Evolutionary conservation across 2,329 filamentous ascomycete species (phyloP), one percentile per base, ranked within the genome.

Genomic region (Hypomyces rosellus): DNA sequence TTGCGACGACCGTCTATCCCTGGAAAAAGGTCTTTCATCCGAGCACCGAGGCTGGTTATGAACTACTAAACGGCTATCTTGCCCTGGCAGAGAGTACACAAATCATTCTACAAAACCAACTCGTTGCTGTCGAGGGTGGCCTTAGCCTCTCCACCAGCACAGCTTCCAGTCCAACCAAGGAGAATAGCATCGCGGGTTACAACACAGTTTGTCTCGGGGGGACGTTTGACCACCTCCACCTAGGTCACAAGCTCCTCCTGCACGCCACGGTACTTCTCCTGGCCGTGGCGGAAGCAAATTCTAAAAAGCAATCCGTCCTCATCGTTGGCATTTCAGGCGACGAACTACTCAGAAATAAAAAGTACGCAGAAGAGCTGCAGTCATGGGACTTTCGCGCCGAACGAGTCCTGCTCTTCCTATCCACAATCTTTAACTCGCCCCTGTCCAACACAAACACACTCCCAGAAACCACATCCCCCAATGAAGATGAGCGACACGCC

Each of bases 191-290:
- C 5, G 47, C 48, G 3, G 57, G 59, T 0, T 68, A 68, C 53
- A 52, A 54, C 3, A 62, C 56, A 3, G 86, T 95, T 45, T 88
- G 86, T 47, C 81, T 97, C 12, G 93, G 92, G 30, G 93, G 93
- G 9, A 99, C 93, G 0, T 99, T 97, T 69, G 93, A 99, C 66
- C 90, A 97, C 68, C 78, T 99, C 18, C 93, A 99, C 65, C 84
- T 88, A 4, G 93, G 93, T 5, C 93, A 99, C 73, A 99, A 97
- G 70, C 76, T 97, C n/a, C 79, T 99, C 16, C 80, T 99, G 16
- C 90, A 91, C n/a, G 91, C 91, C 54, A 88, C 87, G 0, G 81
- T 85, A 0, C 80, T 96, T 50, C 77, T 89, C 14, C 75, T 87
- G 50, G 79, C 81, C 52, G 74, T 80, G 1, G 72, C 74, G 0